Evolutionary conservation across 192 early-diverging fungal genomes (phyloP).

Genomic region (Backusella sp.): DNA sequence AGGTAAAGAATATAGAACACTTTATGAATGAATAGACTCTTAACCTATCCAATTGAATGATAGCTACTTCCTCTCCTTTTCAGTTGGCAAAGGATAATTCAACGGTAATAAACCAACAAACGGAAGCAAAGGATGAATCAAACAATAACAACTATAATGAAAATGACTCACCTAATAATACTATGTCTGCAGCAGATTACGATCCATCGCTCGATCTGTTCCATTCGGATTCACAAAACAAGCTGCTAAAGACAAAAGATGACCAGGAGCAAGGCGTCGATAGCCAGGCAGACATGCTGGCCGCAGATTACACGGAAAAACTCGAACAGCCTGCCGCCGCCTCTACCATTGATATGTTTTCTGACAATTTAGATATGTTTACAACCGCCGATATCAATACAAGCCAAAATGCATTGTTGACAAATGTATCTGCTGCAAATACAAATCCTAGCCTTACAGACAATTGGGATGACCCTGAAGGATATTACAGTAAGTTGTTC

Average conservation of each 20-base stretch:
- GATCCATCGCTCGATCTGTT: slow-evolving; percentile 78
- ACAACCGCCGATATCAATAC: slow-evolving; percentile 31
- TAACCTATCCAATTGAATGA: background rate
- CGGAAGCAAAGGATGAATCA: slow-evolving; percentile 29
- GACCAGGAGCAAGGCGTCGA: slow-evolving; percentile 39
- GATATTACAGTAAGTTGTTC: slow-evolving; percentile 85
- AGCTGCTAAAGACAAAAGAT: slow-evolving; percentile 47
- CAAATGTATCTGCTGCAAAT: slow-evolving; percentile 37
- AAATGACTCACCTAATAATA: slow-evolving; percentile 31
- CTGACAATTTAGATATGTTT: slow-evolving; percentile 70
- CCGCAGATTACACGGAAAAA: slow-evolving; percentile 62
- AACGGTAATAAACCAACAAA: slow-evolving; percentile 24
- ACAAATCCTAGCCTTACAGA: slow-evolving; percentile 65
- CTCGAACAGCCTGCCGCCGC: slow-evolving; percentile 31
- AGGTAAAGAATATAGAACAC: background rate
- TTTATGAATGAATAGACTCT: background rate
- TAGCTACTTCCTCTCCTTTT: slow-evolving; percentile 23
- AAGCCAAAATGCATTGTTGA: slow-evolving; percentile 41
- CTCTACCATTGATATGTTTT: slow-evolving; percentile 69
- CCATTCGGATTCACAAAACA: slow-evolving; percentile 47
- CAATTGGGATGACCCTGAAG: slow-evolving; percentile 96
- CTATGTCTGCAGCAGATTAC: slow-evolving; percentile 73
- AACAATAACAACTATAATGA: slow-evolving; percentile 30
- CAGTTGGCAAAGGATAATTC: slow-evolving; percentile 33
- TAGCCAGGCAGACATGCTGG: slow-evolving; percentile 55